Evolutionary conservation across 2,329 filamentous ascomycete genomes (phyloP).

Genomic region (Tolypocladium cylindrosporum): DNA sequence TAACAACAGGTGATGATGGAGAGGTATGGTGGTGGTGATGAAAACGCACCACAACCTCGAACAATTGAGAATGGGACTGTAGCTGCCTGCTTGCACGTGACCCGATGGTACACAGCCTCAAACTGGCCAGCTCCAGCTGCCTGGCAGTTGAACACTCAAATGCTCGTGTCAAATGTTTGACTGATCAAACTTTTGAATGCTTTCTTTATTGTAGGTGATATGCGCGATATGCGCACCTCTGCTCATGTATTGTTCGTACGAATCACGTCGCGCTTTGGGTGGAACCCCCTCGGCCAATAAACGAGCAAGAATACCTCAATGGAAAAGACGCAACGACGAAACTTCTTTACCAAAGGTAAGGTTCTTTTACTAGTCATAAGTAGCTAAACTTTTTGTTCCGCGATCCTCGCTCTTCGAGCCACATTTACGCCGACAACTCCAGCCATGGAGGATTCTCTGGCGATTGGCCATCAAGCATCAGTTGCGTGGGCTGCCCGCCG

Average conservation of each 20-base stretch:
- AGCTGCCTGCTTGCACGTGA: background rate
- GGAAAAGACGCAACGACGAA: background rate
- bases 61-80: background rate
- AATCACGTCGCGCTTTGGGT: background rate
- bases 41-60: background rate
- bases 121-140: background rate
- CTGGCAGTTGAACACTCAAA: background rate
- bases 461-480: background rate
- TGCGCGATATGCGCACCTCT: background rate
- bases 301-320: background rate
- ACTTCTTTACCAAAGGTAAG: background rate
- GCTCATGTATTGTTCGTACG: background rate
- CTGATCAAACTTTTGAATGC: background rate
- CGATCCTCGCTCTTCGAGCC: background rate
- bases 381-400: background rate
- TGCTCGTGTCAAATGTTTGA: background rate
- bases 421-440: conserved; percentile 2
- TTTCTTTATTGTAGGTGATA: too few relatives aligned
- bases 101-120: background rate
- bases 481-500: background rate
- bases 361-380: background rate
- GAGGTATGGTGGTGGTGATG: too few relatives aligned
- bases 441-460: background rate
- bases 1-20: background rate
- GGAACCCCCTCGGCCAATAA: background rate